A percentile compares a stretch with the other conserved stretches of the same genome.
Evolutionary conservation across 2,329 filamentous ascomycete species (phyloP).

Genomic region (Colletotrichum sp.): DNA sequence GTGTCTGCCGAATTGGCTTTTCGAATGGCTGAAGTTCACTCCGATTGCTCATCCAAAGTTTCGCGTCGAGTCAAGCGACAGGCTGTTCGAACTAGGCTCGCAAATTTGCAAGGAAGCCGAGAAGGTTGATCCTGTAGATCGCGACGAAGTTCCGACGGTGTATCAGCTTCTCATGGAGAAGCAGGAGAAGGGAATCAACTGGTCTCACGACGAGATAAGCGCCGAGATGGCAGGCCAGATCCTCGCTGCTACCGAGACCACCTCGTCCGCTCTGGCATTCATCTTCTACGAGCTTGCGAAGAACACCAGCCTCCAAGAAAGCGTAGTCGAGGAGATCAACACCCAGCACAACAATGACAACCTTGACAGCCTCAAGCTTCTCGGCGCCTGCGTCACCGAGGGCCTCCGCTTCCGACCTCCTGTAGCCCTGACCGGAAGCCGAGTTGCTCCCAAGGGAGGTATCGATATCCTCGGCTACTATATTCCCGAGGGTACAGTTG

Average conservation of each 20-base stretch:
- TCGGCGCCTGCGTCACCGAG: not conserved
- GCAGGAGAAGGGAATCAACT: not conserved
- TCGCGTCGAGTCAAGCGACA: conserved; percentile 22
- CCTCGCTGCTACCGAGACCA: conserved; percentile 23
- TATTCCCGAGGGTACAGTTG: not conserved
- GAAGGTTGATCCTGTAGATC: not conserved
- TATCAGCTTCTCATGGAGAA: conserved; percentile 13
- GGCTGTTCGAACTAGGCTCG: conserved; percentile 10
- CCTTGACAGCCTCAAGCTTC: not conserved
- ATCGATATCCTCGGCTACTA: not conserved
- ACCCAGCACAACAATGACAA: not conserved
- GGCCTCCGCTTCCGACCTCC: not conserved
- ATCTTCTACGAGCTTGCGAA: conserved; percentile 23
- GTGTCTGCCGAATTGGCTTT: conserved; percentile 21
- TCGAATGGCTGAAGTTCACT: conserved; percentile 19
- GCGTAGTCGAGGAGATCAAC: not conserved
- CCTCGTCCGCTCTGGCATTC: conserved; percentile 23
- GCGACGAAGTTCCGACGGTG: conserved; percentile 12
- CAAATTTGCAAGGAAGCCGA: conserved; percentile 10
- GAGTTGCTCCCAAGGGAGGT: not conserved
- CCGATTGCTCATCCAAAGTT: conserved; percentile 14
- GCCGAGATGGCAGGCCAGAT: conserved; percentile 25
- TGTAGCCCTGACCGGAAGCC: not conserved
- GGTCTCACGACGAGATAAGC: conserved; percentile 14
- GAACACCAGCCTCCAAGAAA: conserved; percentile 6